A percentile compares a stretch with the other conserved stretches of the same genome.
Conservation (phyloP, 1,284 basidiomycete genomes). For the Trichosporon faecale region DNA sequence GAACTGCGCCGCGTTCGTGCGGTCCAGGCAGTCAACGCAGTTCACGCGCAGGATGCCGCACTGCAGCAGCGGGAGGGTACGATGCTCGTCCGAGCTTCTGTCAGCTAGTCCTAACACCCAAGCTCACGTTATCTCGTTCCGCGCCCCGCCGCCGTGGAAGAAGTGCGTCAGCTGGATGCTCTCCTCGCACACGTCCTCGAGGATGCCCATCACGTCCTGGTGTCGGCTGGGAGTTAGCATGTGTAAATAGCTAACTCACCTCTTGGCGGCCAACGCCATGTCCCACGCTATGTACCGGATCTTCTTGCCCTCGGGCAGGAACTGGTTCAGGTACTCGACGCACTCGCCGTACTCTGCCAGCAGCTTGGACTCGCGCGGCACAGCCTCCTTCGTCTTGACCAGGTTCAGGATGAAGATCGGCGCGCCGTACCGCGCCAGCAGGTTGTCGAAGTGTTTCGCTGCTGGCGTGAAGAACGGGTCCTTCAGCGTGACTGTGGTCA, state of each 20-base stretch:
- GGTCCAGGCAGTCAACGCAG: constrained; percentile 94
- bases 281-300: constrained; percentile 95
- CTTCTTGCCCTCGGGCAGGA: constrained; percentile 77
- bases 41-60: constrained; percentile 87
- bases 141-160: constrained; percentile 66
- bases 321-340: constrained; percentile 90
- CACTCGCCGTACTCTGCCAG: constrained; percentile 90
- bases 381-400: constrained; percentile 72
- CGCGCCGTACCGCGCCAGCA: constrained; percentile 84
- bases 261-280: constrained; percentile 85
- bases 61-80: constrained; percentile 73
- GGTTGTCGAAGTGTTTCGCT: constrained; percentile 86
- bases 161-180: constrained; percentile 87
- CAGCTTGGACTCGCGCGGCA: constrained; percentile 88
- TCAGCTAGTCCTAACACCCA: not conserved
- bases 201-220: constrained; percentile 90
- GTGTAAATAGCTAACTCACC: constrained; percentile 26
- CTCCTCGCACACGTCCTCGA: constrained; percentile 94
- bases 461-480: constrained; percentile 96
- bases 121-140: constrained; percentile 38
- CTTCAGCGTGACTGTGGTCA: constrained; percentile 72
- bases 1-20: constrained; percentile 97
- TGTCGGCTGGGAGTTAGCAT: constrained; percentile 63
- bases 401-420: constrained; percentile 94
- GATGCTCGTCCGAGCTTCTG: constrained; percentile 55